A percentile compares a stretch with the other conserved stretches of the same genome.
Conservation (phyloP, 768 basidiomycete species). For the Phlegmacium glaucopus region DNA sequence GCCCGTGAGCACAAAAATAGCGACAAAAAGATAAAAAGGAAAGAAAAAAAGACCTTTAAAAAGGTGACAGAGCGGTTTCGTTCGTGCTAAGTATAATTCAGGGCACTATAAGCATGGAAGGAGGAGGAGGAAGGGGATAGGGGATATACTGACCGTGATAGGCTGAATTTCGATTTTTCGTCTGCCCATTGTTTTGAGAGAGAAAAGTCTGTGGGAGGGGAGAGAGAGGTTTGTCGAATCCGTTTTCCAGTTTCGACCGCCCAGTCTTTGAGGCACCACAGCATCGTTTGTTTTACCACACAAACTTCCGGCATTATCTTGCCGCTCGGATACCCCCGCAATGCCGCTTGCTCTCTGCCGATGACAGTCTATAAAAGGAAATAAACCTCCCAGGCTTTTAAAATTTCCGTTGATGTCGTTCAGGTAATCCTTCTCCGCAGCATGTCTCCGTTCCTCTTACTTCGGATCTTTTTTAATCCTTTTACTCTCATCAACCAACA, state of each 20-base stretch:
- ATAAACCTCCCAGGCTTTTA: slow-evolving; percentile 17
- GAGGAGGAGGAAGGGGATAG: slow-evolving; percentile 15
- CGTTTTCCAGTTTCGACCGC: neutral
- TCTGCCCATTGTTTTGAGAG: slow-evolving; percentile 51
- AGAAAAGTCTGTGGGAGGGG: slow-evolving; percentile 15
- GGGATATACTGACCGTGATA: slow-evolving; percentile 56
- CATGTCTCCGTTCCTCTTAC: slow-evolving; percentile 6
- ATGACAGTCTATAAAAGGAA: neutral
- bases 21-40: slow-evolving; percentile 33
- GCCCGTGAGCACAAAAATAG: slow-evolving; percentile 60
- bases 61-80: slow-evolving; percentile 90
- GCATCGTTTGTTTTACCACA: slow-evolving; percentile 21
- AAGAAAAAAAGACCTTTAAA: slow-evolving; percentile 62
- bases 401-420: slow-evolving; percentile 19
- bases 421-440: slow-evolving; percentile 19
- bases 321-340: slow-evolving; percentile 7
- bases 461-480: slow-evolving; percentile 17
- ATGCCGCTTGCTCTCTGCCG: neutral
- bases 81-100: slow-evolving; percentile 74
- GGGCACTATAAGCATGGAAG: slow-evolving; percentile 30
- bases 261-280: slow-evolving; percentile 20
- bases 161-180: slow-evolving; percentile 83
- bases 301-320: slow-evolving; percentile 12
- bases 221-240: slow-evolving; percentile 8
- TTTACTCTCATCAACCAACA: slow-evolving; percentile 10